Evolutionary conservation across 331 rosid genomes (phyloP).

Genomic region (Acacia pycnantha): DNA sequence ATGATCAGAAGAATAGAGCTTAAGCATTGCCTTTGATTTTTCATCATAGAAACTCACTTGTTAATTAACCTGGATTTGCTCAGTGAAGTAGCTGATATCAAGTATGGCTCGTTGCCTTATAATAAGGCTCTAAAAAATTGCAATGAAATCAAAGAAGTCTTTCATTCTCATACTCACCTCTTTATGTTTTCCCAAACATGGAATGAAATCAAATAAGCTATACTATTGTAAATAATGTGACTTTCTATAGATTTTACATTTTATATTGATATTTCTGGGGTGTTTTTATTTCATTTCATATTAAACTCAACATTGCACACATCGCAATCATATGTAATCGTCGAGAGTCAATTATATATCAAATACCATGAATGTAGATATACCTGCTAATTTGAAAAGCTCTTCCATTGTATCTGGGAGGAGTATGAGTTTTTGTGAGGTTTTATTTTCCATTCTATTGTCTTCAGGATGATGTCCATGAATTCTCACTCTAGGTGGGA

Average conservation of each 20-base stretch:
- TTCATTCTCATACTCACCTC: not conserved
- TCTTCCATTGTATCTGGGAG: conserved; percentile 73
- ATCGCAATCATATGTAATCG: not conserved
- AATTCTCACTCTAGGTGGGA: conserved; percentile 58
- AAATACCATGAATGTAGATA: conserved; percentile 23
- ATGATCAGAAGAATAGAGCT: conserved; percentile 3
- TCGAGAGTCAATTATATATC: conserved; percentile 21
- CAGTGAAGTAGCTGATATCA: not conserved
- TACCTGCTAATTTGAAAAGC: conserved; percentile 74
- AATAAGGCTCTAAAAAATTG: not conserved
- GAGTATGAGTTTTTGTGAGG: conserved; percentile 56
- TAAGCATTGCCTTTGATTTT: not conserved
- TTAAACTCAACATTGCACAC: not conserved
- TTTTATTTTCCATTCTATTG: conserved; percentile 40
- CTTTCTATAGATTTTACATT: not conserved
- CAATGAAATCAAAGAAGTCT: not conserved
- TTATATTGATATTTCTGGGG: not conserved
- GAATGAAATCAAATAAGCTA: not conserved
- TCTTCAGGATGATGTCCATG: conserved; percentile 67
- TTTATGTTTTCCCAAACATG: not conserved
- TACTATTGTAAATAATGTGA: not conserved
- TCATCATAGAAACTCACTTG: not conserved
- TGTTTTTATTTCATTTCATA: not conserved
- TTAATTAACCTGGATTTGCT: conserved; percentile 1
- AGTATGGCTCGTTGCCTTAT: not conserved